Evolutionary conservation across 2,329 filamentous ascomycete species (phyloP).

Genomic region (Fusarium pseudoanthophilum): DNA sequence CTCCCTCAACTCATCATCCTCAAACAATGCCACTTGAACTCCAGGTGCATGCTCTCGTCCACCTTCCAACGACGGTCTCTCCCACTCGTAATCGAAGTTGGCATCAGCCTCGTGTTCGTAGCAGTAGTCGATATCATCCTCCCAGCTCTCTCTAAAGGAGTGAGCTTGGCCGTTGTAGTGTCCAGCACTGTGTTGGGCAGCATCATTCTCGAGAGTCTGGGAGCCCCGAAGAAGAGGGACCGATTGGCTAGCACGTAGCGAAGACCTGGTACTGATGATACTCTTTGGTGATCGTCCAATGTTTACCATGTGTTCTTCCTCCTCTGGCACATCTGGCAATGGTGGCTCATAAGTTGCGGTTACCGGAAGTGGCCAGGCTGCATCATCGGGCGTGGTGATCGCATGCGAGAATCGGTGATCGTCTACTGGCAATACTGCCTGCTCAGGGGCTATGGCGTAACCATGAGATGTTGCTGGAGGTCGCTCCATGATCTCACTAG

Average conservation of each 20-base stretch:
- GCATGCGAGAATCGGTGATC: conserved; percentile 51
- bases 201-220: conserved; percentile 55
- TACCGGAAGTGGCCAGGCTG: conserved; percentile 54
- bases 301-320: conserved; percentile 63
- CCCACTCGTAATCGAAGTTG: conserved; percentile 74
- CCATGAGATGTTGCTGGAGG: conserved; percentile 28
- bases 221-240: conserved; percentile 64
- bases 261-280: conserved; percentile 60
- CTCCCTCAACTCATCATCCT: conserved; percentile 41
- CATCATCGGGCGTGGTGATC: conserved; percentile 55
- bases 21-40: conserved; percentile 39
- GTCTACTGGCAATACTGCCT: conserved; percentile 13
- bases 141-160: conserved; percentile 65
- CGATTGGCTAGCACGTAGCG: conserved; percentile 65
- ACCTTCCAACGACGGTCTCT: conserved; percentile 64
- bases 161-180: conserved; percentile 41
- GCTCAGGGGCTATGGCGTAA: conserved; percentile 14
- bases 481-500: conserved; percentile 38
- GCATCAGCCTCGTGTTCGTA: conserved; percentile 76
- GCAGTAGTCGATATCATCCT: conserved; percentile 76
- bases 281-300: conserved; percentile 56
- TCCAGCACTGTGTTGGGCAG: conserved; percentile 46
- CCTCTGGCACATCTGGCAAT: conserved; percentile 70
- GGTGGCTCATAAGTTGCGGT: conserved; percentile 53
- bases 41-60: conserved; percentile 39